Evolutionary conservation across 2,329 filamentous ascomycete genomes (phyloP).

Genomic region (Monosporascus cannonballus): DNA sequence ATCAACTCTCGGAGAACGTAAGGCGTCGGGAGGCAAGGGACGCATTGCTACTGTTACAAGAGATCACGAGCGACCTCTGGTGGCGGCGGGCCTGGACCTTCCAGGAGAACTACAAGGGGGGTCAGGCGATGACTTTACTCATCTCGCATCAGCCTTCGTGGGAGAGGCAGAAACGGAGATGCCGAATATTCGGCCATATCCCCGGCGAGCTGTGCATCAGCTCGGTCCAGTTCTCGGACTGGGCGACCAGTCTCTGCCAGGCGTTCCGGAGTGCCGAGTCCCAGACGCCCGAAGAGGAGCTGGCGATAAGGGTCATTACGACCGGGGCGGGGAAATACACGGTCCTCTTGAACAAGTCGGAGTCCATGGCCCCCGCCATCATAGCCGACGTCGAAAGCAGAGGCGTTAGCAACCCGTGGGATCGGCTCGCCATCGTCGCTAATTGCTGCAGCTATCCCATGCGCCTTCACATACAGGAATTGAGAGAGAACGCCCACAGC

Average conservation of each 20-base stretch:
- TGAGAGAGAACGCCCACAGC: not conserved
- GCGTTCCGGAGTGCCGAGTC: not conserved
- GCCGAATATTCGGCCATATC: slow-evolving; percentile 7
- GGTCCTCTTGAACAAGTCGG: not conserved
- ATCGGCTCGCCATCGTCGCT: slow-evolving; percentile 4
- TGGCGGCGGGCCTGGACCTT: slow-evolving; percentile 28
- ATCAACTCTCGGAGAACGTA: not conserved
- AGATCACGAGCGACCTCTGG: slow-evolving; percentile 19
- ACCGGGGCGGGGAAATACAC: not conserved
- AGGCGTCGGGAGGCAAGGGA: not conserved
- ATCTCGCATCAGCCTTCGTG: slow-evolving; percentile 16
- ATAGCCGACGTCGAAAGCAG: slow-evolving; percentile 4
- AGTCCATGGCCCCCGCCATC: slow-evolving; percentile 2
- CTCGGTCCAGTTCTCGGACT: not conserved
- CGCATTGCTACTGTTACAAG: not conserved
- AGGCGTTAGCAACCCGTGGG: slow-evolving; percentile 1
- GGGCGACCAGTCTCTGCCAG: not conserved
- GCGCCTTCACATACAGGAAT: slow-evolving; percentile 1
- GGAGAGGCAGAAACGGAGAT: slow-evolving; percentile 12
- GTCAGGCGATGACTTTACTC: slow-evolving; percentile 19
- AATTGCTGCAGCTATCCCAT: slow-evolving; percentile 4
- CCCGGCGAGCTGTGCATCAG: slow-evolving; percentile 8
- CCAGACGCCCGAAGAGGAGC: not conserved
- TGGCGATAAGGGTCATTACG: not conserved
- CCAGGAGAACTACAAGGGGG: slow-evolving; percentile 26